A percentile compares a stretch with the other conserved stretches of the same genome.
Conservation (phyloP, 805 yeast species). For the Hanseniaspora opuntiae region DNA sequence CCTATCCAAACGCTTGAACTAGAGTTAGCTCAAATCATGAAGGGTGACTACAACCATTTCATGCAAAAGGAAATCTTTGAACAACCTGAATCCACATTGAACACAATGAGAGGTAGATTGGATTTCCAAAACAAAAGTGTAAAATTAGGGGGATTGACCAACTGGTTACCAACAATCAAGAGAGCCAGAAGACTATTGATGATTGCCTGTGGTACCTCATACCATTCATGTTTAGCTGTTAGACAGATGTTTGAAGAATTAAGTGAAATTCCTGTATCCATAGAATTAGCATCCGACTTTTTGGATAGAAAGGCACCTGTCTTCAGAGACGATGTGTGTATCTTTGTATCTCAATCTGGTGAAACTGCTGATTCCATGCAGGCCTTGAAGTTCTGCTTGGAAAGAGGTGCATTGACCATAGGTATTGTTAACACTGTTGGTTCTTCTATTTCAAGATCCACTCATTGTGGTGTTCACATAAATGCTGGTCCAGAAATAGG, state of each 20-base stretch:
- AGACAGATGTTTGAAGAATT: slow-evolving; percentile 92
- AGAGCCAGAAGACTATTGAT: slow-evolving; percentile 89
- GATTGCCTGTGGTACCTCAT: slow-evolving; percentile 99
- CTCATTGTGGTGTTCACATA: slow-evolving; percentile 98
- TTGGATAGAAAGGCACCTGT: slow-evolving; percentile 92
- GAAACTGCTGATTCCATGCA: slow-evolving; percentile 96
- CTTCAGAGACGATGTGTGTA: slow-evolving; percentile 93
- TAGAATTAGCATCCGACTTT: slow-evolving; percentile 88
- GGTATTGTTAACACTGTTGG: slow-evolving; percentile 98
- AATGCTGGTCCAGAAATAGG: slow-evolving; percentile 99
- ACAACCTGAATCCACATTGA: slow-evolving; percentile 95
- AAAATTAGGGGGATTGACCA: slow-evolving; percentile 78
- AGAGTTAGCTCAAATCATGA: slow-evolving; percentile 96
- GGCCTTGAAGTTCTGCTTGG: slow-evolving; percentile 88
- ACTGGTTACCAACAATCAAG: slow-evolving; percentile 75
- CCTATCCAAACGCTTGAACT: slow-evolving; percentile 91
- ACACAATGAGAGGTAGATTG: slow-evolving; percentile 98
- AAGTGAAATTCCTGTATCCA: slow-evolving; percentile 85
- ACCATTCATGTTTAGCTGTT: slow-evolving; percentile 95
- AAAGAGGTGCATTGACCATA: slow-evolving; percentile 91
- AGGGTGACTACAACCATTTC: slow-evolving; percentile 88
- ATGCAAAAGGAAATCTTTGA: slow-evolving; percentile 98
- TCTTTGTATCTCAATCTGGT: slow-evolving; percentile 96
- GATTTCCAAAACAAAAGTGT: slow-evolving; percentile 72
- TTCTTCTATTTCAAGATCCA: slow-evolving; percentile 87